Conservation (phyloP, 768 basidiomycete genomes). For the Cyclocybe aegerita region DNA sequence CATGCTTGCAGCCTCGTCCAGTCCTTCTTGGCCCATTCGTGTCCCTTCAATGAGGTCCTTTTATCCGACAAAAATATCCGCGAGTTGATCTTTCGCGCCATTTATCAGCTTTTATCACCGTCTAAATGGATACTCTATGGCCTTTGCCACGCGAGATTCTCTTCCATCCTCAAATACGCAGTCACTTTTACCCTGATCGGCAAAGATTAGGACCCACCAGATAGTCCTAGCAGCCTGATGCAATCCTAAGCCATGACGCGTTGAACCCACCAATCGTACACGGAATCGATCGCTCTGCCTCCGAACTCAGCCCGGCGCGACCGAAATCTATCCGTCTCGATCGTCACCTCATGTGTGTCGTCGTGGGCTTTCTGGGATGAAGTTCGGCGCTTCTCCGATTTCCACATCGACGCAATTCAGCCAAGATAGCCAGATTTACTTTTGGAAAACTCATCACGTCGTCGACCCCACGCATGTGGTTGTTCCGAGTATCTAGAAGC, state of each 20-base stretch:
- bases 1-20: not conserved
- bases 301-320: conserved; percentile 19
- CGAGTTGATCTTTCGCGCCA: not conserved
- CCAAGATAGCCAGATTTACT: conserved; percentile 10
- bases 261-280: no score
- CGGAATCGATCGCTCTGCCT: not conserved
- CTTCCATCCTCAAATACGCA: no score
- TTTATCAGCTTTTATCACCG: no score
- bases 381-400: conserved; percentile 18
- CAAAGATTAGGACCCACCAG: no score
- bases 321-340: conserved; percentile 23
- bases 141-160: no score
- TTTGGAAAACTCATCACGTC: conserved; percentile 5
- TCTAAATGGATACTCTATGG: no score
- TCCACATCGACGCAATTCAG: conserved; percentile 7
- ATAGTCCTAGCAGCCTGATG: no score
- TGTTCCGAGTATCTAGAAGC: conserved; percentile 22
- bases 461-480: conserved; percentile 9
- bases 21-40: conserved; percentile 1
- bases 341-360: conserved; percentile 17
- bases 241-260: no score
- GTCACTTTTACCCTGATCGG: no score
- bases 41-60: conserved; percentile 1
- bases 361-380: conserved; percentile 16
- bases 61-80: conserved; percentile 14